Evolutionary conservation across 306 rosid species (phyloP), one percentile per base, ranked within the genome.

Genomic region (Sechiopsis laciniata): DNA sequence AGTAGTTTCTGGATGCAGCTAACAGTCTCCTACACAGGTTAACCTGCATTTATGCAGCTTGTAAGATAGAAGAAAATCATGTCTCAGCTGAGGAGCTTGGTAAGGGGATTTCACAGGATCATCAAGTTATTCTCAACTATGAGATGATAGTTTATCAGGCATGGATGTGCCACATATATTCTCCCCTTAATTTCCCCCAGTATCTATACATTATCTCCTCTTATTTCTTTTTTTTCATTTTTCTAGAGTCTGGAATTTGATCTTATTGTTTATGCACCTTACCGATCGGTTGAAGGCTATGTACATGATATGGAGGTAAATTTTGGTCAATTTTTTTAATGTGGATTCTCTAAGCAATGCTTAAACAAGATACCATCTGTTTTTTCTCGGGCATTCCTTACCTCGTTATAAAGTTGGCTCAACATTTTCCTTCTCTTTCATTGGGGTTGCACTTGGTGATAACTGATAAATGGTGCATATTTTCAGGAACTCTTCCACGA

Each of bases 31-130:
- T 80, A 26, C 78, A 77, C 90, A 94, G 99, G 96, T 83, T 94
- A 80, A 94, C 99, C 67, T 94, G 99, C 82, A 91, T 94, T 78
- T 94, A 94, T 80, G 96, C 92, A 63, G 92, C 96, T 80, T 94
- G 99, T 82, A 94, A 94, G 85, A 91, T 94, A 82, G 99, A 94
- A 88, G 99, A 94, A 86, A 95, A 87, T 78, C 99, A 91, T 58
- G 97, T 94, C 9, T 94, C 99, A 48, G 97, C 96, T n/a, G 99
- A 95, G 92, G 99, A 94, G 99, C 92, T 91, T 60, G 99, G 99
- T 82, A 91, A 91, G 87, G 97, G 99, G 84, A 95, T 95, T 79
- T 89, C 95, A 24, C 96, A 95, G 89, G 99, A 95, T 81, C 96
- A 95, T 83, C 97, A 89, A 86, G 82, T 95, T 94, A 95, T 95